A percentile compares a stretch with the other conserved stretches of the same genome.
Evolutionary conservation across 306 rosid genomes (phyloP).

Genomic region (Malus sylvestris): DNA sequence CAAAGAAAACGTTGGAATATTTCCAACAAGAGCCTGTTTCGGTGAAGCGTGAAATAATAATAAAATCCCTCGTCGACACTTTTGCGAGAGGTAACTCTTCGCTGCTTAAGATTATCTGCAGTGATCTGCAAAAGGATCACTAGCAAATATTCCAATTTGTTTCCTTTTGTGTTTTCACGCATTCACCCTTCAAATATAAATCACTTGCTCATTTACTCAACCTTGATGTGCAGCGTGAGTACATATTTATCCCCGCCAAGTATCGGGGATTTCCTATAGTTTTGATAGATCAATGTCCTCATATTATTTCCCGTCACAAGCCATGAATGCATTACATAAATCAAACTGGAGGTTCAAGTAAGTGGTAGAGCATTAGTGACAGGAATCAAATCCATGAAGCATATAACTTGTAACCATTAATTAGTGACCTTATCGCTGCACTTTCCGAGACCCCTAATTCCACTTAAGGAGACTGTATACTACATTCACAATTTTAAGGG

Average conservation of each 20-base stretch:
- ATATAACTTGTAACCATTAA: neutral
- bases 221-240: neutral
- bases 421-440: slow-evolving; percentile 22
- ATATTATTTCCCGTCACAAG: neutral
- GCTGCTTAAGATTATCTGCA: too few species aligned
- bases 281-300: neutral
- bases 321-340: neutral
- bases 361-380: too few species aligned
- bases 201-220: neutral
- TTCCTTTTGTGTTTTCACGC: neutral
- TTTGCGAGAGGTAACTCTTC: too few species aligned
- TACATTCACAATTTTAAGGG: slow-evolving; percentile 93
- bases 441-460: slow-evolving; percentile 68
- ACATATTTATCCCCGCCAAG: neutral
- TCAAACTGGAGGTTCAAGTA: too few species aligned
- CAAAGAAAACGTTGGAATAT: too few species aligned
- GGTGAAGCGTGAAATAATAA: too few species aligned
- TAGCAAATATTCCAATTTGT: too few species aligned
- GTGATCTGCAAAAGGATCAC: too few species aligned
- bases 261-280: neutral
- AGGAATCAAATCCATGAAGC: neutral
- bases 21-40: too few species aligned
- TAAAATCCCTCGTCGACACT: too few species aligned
- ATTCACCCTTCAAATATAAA: slow-evolving; percentile 5
- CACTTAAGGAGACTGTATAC: slow-evolving; percentile 70